Conservation (phyloP, 441 rosid species). For the Eruca vesicaria region DNA sequence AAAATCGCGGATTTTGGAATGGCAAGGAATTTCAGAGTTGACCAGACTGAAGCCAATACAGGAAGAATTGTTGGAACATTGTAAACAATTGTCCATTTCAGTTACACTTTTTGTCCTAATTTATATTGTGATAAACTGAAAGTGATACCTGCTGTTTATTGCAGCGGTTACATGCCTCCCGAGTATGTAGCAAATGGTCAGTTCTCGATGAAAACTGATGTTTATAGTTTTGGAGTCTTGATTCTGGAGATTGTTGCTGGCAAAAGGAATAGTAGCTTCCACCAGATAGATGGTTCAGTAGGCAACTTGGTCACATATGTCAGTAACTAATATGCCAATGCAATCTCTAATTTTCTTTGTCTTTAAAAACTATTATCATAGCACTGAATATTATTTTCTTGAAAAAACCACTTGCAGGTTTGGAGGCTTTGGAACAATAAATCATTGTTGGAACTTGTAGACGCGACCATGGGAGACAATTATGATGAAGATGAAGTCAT, state of each 20-base stretch:
- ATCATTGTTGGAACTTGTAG: background rate
- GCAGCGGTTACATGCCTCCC: background rate
- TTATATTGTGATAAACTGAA: background rate
- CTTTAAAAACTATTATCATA: background rate
- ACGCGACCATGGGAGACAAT: background rate
- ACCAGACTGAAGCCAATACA: slow-evolving; percentile 25
- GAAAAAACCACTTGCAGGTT: background rate
- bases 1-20: slow-evolving; percentile 42
- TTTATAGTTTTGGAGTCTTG: background rate
- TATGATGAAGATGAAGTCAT: background rate
- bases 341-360: background rate
- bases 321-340: no score
- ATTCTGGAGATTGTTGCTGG: background rate
- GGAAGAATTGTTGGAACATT: slow-evolving; percentile 37
- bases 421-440: background rate
- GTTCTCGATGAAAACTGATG: background rate
- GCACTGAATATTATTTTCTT: background rate
- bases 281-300: background rate
- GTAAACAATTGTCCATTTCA: background rate
- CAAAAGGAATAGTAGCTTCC: background rate
- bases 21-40: slow-evolving; percentile 39
- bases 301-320: slow-evolving; percentile 1
- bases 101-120: background rate
- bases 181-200: background rate
- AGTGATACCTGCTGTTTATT: background rate